Evolutionary conservation across 1,284 basidiomycete species (phyloP).

Genomic region (Marasmius sp.): DNA sequence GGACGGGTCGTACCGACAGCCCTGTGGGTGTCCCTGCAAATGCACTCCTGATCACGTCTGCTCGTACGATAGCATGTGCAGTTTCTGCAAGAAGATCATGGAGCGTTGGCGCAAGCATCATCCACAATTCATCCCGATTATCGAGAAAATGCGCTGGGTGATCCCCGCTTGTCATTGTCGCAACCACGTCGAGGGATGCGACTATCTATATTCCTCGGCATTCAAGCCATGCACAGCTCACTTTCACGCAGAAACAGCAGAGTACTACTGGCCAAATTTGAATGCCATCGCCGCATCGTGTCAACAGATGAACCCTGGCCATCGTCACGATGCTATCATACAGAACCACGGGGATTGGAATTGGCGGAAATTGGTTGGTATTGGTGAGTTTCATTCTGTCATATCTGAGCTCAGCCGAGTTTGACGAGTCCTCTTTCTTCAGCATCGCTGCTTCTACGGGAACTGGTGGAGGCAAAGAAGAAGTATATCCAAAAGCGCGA

Average conservation of each 20-base stretch:
- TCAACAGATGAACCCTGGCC: conserved; percentile 24
- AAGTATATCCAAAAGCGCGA: not conserved
- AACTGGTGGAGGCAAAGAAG: not conserved
- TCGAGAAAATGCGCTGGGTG: not conserved
- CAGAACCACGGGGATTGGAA: conserved; percentile 25
- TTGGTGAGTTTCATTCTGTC: not conserved
- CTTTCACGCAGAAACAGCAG: conserved; percentile 25
- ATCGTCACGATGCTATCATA: conserved; percentile 23
- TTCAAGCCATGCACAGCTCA: conserved; percentile 19
- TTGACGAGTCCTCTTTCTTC: not conserved
- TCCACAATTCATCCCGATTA: not conserved
- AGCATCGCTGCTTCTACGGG: not conserved
- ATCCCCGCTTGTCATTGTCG: conserved; percentile 2
- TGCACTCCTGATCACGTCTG: not conserved
- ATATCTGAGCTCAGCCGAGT: not conserved
- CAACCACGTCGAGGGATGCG: conserved; percentile 1
- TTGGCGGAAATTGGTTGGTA: conserved; percentile 17
- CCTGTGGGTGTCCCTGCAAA: too few relatives aligned
- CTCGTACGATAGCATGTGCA: not conserved
- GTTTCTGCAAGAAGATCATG: not conserved
- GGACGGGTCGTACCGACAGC: too few relatives aligned
- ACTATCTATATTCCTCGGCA: not conserved
- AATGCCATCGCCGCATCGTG: conserved; percentile 23
- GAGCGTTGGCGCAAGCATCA: not conserved
- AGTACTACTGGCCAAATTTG: conserved; percentile 21